Conservation (phyloP, 495 filamentous ascomycete genomes). For the Aspergillus ellipticus region DNA sequence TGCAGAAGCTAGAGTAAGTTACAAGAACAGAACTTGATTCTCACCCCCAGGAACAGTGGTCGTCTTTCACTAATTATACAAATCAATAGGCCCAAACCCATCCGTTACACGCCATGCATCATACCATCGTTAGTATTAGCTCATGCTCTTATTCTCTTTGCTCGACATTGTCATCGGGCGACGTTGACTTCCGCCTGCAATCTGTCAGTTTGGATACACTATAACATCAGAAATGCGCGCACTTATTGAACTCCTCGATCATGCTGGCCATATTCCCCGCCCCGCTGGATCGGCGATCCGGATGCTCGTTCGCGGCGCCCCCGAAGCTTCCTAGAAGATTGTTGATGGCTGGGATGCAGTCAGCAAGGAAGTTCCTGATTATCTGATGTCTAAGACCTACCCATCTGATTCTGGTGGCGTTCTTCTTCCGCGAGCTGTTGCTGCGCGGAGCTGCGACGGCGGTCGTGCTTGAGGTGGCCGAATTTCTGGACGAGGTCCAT, state of each 20-base stretch:
- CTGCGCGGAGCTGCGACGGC: not conserved
- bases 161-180: not conserved
- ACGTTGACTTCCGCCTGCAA: not conserved
- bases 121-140: not conserved
- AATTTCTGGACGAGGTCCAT: conserved; percentile 13
- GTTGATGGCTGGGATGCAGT: not conserved
- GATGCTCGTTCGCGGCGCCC: conserved; percentile 6
- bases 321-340: conserved; percentile 6
- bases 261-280: conserved; percentile 7
- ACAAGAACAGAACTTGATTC: no score
- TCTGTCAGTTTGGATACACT: not conserved
- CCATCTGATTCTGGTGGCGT: not conserved
- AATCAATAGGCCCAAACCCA: no score
- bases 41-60: no score
- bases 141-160: not conserved
- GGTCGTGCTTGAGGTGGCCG: conserved; percentile 8
- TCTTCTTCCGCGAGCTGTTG: not conserved
- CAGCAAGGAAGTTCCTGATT: no score
- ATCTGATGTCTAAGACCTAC: no score
- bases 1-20: no score
- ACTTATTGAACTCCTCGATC: conserved; percentile 5
- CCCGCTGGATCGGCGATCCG: conserved; percentile 11
- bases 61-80: no score
- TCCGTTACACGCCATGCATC: not conserved
- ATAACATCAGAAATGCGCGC: not conserved